Evolutionary conservation across 2,329 filamentous ascomycete species (phyloP), one percentile per base, ranked within the genome.

Genomic region (Ascochyta rabiei): DNA sequence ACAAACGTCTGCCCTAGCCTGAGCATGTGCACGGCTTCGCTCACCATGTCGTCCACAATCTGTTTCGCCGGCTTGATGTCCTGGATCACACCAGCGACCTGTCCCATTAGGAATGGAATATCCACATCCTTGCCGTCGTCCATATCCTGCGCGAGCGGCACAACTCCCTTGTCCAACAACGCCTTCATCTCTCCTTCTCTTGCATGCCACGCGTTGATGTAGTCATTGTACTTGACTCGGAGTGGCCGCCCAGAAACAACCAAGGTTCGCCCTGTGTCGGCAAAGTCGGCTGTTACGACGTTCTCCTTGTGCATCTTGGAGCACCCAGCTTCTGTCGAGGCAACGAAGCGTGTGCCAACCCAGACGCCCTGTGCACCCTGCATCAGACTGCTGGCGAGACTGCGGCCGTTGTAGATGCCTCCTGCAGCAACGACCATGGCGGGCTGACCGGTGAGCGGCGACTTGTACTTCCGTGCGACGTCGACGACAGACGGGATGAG

Each of bases 301-400:
- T 87, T 89, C 64, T 89, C 80, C 79, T 97, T 97, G 76, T 97
- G 93, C 79, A 87, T 80, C 64, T 88, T 82, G 72, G 88, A 90
- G 68, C 91, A 93, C 15, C 87, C 88, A 0, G 92, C 92, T 79
- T 97, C 93, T 30, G 80, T 82, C 8, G 85, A 86, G 1, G 93
- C 93, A 15, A 97, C 91, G 75, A 97, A 97, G 18, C 93, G 82
- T 56, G 93, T 97, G 24, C 93, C 93, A 1, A 98, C 93, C 93
- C 93, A 98, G 1, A 96, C 93, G 10, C 90, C 93, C 3, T 84
- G 82, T 1, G 93, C 93, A 15, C 93, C 93, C 70, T 95, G 89
- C 86, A 96, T 93, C 73, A 98, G 79, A 57, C 86, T 88, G 53
- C 86, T 86, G 0, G 93, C 93, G 51, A 98, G 79, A 47, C 88